Percentiles rank a stretch among this genome's conserved stretches.
Evolutionary conservation across 2,329 filamentous ascomycete genomes (phyloP).

Genomic region (Aspergillus thermomutatus): DNA sequence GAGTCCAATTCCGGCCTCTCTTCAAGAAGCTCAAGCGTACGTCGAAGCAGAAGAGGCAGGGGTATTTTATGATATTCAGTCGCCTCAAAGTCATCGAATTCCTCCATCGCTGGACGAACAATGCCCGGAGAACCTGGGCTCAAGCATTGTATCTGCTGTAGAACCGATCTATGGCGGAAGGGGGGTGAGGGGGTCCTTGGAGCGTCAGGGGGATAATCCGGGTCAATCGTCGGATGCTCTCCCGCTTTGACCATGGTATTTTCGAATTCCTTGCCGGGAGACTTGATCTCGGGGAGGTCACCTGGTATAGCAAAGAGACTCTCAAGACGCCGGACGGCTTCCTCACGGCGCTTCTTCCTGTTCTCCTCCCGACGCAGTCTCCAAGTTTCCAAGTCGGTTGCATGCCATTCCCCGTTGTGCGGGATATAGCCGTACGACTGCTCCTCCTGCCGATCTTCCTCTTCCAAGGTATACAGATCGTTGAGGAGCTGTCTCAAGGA

Average conservation of each 20-base stretch:
- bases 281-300: neutral
- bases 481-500: constrained; percentile 17
- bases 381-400: constrained; percentile 20
- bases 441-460: constrained; percentile 14
- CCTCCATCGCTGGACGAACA: constrained; percentile 2
- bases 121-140: constrained; percentile 8
- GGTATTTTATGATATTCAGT: constrained; percentile 11
- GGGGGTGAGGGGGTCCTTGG: constrained; percentile 1
- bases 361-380: constrained; percentile 16
- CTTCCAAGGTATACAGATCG: constrained; percentile 21
- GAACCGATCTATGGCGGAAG: neutral
- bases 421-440: neutral
- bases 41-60: constrained; percentile 11
- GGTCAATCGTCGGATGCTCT: neutral
- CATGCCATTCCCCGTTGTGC: constrained; percentile 5
- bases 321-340: constrained; percentile 13
- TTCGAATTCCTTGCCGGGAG: constrained; percentile 5
- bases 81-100: constrained; percentile 3
- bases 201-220: neutral
- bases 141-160: neutral
- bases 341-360: constrained; percentile 8
- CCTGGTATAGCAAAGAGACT: constrained; percentile 17
- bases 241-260: constrained; percentile 9
- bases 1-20: constrained; percentile 18
- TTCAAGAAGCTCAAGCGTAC: constrained; percentile 10